Evolutionary conservation across 83 land plant genomes (phyloP).

Genomic region (Diphasiastrum complanatum): DNA sequence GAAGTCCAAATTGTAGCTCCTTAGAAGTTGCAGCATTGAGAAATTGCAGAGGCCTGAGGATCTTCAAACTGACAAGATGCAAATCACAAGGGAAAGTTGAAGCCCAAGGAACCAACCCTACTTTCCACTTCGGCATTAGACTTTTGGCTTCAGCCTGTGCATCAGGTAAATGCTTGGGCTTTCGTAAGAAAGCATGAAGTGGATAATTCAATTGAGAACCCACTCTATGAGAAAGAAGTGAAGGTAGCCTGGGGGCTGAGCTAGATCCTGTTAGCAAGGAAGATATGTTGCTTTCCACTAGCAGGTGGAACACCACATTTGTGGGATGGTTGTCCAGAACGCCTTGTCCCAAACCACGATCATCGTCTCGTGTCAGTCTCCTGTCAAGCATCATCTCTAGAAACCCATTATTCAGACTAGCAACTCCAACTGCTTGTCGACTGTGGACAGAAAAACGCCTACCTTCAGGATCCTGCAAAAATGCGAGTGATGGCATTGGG

Average conservation of each 20-base stretch:
- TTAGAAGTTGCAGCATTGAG: background rate
- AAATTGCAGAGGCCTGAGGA: slow-evolving; percentile 42
- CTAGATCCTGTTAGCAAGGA: slow-evolving; percentile 21
- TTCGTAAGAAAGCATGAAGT: slow-evolving; percentile 64
- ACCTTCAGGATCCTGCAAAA: slow-evolving; percentile 71
- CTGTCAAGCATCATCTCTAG: slow-evolving; percentile 93
- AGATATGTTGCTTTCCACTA: slow-evolving; percentile 64
- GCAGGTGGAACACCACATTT: slow-evolving; percentile 72
- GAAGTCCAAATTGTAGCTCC: slow-evolving; percentile 12
- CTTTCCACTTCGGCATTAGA: slow-evolving; percentile 11
- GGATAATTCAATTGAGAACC: slow-evolving; percentile 82
- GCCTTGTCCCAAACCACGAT: slow-evolving; percentile 92
- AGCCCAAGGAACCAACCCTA: slow-evolving; percentile 50
- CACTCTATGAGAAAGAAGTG: slow-evolving; percentile 73
- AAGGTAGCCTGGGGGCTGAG: slow-evolving; percentile 46
- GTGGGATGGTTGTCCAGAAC: slow-evolving; percentile 85
- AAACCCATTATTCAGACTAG: slow-evolving; percentile 77
- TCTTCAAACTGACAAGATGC: slow-evolving; percentile 76
- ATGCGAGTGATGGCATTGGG: slow-evolving; percentile 98
- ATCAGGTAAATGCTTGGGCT: slow-evolving; percentile 22
- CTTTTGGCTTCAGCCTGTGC: slow-evolving; percentile 3
- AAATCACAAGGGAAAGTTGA: slow-evolving; percentile 72
- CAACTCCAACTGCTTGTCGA: slow-evolving; percentile 83
- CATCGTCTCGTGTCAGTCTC: slow-evolving; percentile 76
- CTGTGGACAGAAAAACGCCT: slow-evolving; percentile 84